Conservation (phyloP, 2,329 filamentous ascomycete species). For the Trichoderma sp. region DNA sequence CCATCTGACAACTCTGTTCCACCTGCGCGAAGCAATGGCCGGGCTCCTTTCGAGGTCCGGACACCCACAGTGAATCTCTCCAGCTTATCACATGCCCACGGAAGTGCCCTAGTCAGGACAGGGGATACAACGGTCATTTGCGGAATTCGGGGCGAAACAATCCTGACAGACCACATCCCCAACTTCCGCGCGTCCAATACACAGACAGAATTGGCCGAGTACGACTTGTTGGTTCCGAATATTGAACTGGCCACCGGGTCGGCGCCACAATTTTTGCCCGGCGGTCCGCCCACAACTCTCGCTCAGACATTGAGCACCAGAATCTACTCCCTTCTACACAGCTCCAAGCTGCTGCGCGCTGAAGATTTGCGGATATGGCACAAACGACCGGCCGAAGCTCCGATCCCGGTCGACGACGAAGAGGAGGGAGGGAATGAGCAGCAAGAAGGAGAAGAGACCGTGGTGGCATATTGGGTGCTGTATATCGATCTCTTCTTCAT, state of each 20-base stretch:
- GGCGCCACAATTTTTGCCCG: slow-evolving; percentile 80
- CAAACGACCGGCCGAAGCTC: slow-evolving; percentile 48
- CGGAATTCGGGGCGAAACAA: slow-evolving; percentile 82
- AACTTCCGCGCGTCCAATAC: slow-evolving; percentile 53
- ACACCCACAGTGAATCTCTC: slow-evolving; percentile 74
- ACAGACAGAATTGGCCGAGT: slow-evolving; percentile 53
- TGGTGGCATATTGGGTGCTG: slow-evolving; percentile 90
- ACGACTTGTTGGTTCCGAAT: slow-evolving; percentile 85
- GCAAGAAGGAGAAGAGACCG: slow-evolving; percentile 37
- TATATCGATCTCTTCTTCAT: slow-evolving; percentile 96
- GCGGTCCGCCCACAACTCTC: slow-evolving; percentile 72
- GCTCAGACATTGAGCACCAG: slow-evolving; percentile 85
- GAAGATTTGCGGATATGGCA: slow-evolving; percentile 74
- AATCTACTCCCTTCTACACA: slow-evolving; percentile 73
- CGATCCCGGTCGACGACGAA: slow-evolving; percentile 46
- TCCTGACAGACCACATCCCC: slow-evolving; percentile 72
- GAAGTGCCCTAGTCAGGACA: slow-evolving; percentile 81
- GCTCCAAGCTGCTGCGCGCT: slow-evolving; percentile 62
- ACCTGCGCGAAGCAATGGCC: slow-evolving; percentile 77
- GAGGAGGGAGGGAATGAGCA: slow-evolving; percentile 33
- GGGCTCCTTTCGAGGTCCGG: slow-evolving; percentile 67
- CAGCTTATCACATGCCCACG: slow-evolving; percentile 84
- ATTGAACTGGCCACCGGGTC: slow-evolving; percentile 90
- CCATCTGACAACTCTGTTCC: slow-evolving; percentile 47
- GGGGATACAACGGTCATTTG: slow-evolving; percentile 95